These are phyloP conservation scores for Aspergillus luchuensis DNA, from an alignment of 2,329 filamentous ascomycete genomes.

Conservation along the genomic window DNA sequence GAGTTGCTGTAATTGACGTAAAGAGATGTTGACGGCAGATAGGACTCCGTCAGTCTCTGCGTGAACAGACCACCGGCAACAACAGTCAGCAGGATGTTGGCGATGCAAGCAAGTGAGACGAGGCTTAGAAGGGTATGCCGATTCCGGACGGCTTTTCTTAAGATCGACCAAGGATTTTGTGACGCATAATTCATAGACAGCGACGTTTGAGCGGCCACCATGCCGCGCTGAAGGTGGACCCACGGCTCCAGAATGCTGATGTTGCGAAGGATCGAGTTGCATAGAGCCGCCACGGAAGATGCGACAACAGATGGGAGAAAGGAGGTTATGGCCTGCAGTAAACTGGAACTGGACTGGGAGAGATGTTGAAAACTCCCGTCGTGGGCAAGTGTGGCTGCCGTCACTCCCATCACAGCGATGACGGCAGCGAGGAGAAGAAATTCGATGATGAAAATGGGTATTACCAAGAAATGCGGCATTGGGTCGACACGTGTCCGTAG, in stretches of 20 bases:
- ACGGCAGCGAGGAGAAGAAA: slow-evolving; percentile 35
- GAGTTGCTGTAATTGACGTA: slow-evolving; percentile 35
- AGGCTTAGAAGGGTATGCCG: slow-evolving; percentile 31
- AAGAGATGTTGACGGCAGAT: slow-evolving; percentile 26
- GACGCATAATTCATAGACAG: slow-evolving; percentile 38
- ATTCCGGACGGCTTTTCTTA: slow-evolving; percentile 32
- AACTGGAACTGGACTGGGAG: slow-evolving; percentile 35
- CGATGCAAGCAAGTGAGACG: slow-evolving; percentile 34
- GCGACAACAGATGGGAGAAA: slow-evolving; percentile 37
- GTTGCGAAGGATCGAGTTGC: slow-evolving; percentile 38
- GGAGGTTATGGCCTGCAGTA: slow-evolving; percentile 35
- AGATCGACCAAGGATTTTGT: slow-evolving; percentile 34
- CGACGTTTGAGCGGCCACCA: slow-evolving; percentile 28
- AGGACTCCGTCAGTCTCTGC: slow-evolving; percentile 32
- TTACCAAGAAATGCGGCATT: slow-evolving; percentile 37
- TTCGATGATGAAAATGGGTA: slow-evolving; percentile 38
- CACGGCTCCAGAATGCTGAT: slow-evolving; percentile 39
- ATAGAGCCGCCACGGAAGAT: slow-evolving; percentile 35
- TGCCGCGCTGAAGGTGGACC: slow-evolving; percentile 38
- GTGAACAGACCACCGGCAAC: slow-evolving; percentile 39
- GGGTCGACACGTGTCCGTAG: slow-evolving; percentile 32
- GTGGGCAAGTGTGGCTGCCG: slow-evolving; percentile 30
- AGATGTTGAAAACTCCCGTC: slow-evolving; percentile 36
- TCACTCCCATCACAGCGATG: slow-evolving; percentile 34
- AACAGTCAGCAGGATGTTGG: slow-evolving; percentile 34